Percentiles rank a stretch among this genome's conserved stretches.
phyloP scores from a whole-genome alignment of 345 rosid species.

The Anacardium occidentale region DNA sequence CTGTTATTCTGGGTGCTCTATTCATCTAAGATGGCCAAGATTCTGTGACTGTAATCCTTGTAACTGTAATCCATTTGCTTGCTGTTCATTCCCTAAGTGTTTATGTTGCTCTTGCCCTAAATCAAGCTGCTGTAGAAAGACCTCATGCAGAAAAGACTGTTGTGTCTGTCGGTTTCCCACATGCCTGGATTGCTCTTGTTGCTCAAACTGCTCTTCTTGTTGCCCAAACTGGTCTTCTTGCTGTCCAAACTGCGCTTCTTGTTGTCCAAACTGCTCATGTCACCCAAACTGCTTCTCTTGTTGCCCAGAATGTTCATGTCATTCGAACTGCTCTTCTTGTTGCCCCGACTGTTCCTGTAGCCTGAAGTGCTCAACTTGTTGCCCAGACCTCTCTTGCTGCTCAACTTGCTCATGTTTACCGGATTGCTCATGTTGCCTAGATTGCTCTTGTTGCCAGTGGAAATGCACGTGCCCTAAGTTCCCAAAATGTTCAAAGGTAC shows the following conservation, averaged over 20 bases:
- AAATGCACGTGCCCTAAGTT: constrained; percentile 44
- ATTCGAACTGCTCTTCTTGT: background rate
- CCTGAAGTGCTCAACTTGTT: constrained; percentile 37
- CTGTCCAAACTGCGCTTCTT: background rate
- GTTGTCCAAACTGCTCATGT: constrained; percentile 46
- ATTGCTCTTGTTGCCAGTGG: constrained; percentile 49
- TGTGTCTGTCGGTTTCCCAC: constrained; percentile 45
- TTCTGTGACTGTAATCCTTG: constrained; percentile 36
- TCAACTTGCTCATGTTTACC: constrained; percentile 39
- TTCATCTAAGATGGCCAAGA: constrained; percentile 41
- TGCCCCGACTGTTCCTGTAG: constrained; percentile 35
- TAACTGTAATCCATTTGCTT: constrained; percentile 21
- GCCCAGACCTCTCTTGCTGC: constrained; percentile 36
- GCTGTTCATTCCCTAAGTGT: constrained; percentile 40
- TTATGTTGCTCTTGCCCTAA: constrained; percentile 40
- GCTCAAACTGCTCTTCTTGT: constrained; percentile 17
- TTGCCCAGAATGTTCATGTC: background rate
- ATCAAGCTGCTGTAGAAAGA: constrained; percentile 44
- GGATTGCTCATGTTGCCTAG: constrained; percentile 40
- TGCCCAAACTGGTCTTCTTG: background rate
- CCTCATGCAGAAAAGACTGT: constrained; percentile 40
- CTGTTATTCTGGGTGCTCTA: constrained; percentile 57
- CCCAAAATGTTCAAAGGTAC: constrained; percentile 44
- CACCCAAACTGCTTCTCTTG: constrained; percentile 23
- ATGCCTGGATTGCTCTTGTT: constrained; percentile 48